Base-by-base conservation (phyloP, 139 green algal genomes). In the Chlorella sp. region DNA sequence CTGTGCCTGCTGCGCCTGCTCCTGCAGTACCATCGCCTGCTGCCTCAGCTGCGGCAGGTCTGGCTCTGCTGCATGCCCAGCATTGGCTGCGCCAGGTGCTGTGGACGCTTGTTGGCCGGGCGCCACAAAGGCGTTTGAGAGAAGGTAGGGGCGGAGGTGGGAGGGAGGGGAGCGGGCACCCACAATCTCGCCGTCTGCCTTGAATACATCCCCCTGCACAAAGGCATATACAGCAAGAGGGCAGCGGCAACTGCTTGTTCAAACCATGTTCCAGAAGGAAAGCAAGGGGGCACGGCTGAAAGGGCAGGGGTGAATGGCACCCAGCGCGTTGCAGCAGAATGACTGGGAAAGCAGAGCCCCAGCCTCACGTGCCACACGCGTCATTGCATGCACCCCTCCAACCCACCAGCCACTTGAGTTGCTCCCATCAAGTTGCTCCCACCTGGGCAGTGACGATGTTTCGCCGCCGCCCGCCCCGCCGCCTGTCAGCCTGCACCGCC, bases 151-250 rank as follows among this genome's bases (percentile, higher is more conserved):
- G 12, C 36, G 34, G 24, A 89, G 57, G 57, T 76, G 57, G 2
- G 53, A 2, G 14, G 86, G 53, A 4, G 75, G 57, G 26, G 22
- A 28, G 26, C 78, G 36, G 5, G 32, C 64, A 3, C 79, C 82
- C 81, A 83, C 90, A 37, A 97, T 91, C 91, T 97, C 95, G 0
- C 95, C 95, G 87, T 97, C 93, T 12, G 91, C 90, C 60, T 96
- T 97, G 86, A 97, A 96, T 4, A 96, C 85, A 61, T 96, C 94
- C 0, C 94, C 93, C 88, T 94, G 88, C 68, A 83, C 7, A 18
- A 18, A 18, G 75, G 9, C 66, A 75, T 68, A 18, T 18, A 68
- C 15, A 68, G 60, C 60, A 68, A 18, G 18, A 68, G n/a, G n/a
- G n/a, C n/a, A n/a, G n/a, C n/a, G n/a, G n/a, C n/a, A n/a, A n/a